phyloP scores from a whole-genome alignment of 352 stramenopile species.

The Phytophthora pseudosyringae region DNA sequence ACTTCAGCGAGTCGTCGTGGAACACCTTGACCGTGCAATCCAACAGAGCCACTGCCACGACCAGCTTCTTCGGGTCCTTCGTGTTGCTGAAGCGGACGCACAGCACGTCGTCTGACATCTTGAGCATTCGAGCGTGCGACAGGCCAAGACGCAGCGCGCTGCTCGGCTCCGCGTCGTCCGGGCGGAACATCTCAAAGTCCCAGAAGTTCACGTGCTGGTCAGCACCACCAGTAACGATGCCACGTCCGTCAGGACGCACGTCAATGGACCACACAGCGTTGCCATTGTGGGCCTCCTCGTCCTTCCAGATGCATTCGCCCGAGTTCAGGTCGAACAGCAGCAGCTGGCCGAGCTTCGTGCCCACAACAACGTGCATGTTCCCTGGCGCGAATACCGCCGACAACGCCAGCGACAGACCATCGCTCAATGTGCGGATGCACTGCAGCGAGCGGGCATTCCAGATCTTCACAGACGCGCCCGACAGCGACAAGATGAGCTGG shows the following conservation, averaged over 20 bases:
- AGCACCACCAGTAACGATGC: constrained; percentile 95
- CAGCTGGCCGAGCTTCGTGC: constrained; percentile 96
- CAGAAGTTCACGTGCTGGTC: constrained; percentile 99
- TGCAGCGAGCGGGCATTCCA: constrained; percentile 92
- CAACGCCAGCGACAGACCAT: constrained; percentile 88
- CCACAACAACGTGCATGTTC: constrained; percentile 97
- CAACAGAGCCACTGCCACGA: constrained; percentile 91
- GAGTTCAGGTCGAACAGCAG: constrained; percentile 96
- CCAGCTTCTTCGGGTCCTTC: constrained; percentile 86
- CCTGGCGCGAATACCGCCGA: constrained; percentile 96
- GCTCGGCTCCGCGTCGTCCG: constrained; percentile 41
- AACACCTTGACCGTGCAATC: constrained; percentile 99
- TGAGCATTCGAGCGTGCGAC: constrained; percentile 95
- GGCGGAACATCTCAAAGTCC: constrained; percentile 94
- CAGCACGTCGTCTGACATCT: constrained; percentile 99
- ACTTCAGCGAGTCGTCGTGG: constrained; percentile 99
- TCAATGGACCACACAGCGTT: constrained; percentile 98
- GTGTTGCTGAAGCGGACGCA: constrained; percentile 97
- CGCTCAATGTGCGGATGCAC: constrained; percentile 90
- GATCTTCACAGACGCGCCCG: constrained; percentile 90
- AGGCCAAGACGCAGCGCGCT: constrained; percentile 90
- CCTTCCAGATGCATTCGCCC: constrained; percentile 93
- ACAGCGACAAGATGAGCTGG: constrained; percentile 90
- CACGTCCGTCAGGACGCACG: constrained; percentile 91
- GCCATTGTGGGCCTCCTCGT: constrained; percentile 90